Base-by-base conservation (phyloP, 306 rosid species). In the Quercus agrifolia region DNA sequence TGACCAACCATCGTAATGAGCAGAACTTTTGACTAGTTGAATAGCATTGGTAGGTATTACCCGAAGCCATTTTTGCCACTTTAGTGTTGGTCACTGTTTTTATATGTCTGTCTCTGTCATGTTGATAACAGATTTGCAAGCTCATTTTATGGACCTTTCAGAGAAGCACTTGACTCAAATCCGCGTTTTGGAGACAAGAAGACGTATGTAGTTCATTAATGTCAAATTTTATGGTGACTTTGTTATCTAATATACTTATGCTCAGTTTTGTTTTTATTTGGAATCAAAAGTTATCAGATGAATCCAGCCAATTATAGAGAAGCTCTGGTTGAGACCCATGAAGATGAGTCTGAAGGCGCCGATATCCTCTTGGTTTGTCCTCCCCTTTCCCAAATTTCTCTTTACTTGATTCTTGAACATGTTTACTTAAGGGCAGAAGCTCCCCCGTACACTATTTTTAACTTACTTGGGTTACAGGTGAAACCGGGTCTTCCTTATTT, bases 161-260 rank as follows among this genome's bases (percentile, higher is more conserved):
- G 99, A 75, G 99, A 95, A 86, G 97, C 97, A 21, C 83, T 95
- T 64, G 96, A 95, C 82, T 95, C 99, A 38, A 95, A 95, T 80
- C 99, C 99, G 20, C 97, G 97, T 62, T 95, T 95, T 55, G 99
- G 99, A 35, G 98, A 95, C 87, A 93, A 95, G 70, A 91, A 93
- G 70, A 95, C 97, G 99, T 93, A 89, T 72, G 91, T 83, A 18
- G 41, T 78, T 61, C 72, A 46, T 55, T 76, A 63, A 74, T 59
- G 59, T 69, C 38, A 20, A 64, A 80, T 41, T 52, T 74, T 12
- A 74, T 63, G 55, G n/a, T 58, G 59, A 44, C 10, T 51, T 81
- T 46, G 55, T 52, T 30, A 46, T 58, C 38, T 62, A 44, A 57
- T 74, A 33, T 38, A 27, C 61, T 57, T 72, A 28, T 83, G 77